These are phyloP conservation scores for Pichia cactophila DNA, from an alignment of 1,139 yeast species.

Conservation along the genomic window DNA sequence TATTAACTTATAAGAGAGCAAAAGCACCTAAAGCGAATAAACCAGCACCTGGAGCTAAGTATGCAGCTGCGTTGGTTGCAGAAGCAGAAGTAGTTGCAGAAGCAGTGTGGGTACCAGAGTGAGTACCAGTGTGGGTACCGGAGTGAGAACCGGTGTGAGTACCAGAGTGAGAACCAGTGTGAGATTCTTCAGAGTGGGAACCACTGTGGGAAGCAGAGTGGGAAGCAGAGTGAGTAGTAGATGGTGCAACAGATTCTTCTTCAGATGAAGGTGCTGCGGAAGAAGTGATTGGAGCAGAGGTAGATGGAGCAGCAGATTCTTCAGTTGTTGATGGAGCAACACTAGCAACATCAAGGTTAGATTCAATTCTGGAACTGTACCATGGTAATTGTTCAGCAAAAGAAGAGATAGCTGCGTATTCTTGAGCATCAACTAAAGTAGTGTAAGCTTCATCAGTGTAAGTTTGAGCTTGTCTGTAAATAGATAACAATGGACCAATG, in stretches of 20 bases:
- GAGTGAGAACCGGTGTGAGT: conserved; percentile 18
- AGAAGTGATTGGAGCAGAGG: conserved; percentile 23
- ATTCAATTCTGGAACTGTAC: conserved; percentile 35
- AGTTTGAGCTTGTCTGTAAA: conserved; percentile 31
- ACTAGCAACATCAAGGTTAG: conserved; percentile 20
- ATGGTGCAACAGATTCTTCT: conserved; percentile 9
- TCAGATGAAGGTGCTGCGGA: conserved; percentile 19
- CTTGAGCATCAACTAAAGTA: conserved; percentile 27
- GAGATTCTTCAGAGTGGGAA: conserved; percentile 3
- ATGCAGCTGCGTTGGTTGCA: conserved; percentile 17
- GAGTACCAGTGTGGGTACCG: conserved; percentile 11
- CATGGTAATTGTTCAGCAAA: conserved; percentile 37
- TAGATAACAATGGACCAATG: conserved; percentile 28
- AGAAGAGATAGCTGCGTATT: conserved; percentile 24
- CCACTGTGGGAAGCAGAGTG: conserved; percentile 9
- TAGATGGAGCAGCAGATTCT: conserved; percentile 18
- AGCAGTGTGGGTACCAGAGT: conserved; percentile 7
- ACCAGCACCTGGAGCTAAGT: conserved; percentile 15
- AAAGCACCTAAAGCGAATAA: conserved; percentile 16
- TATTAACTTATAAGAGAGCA: conserved; percentile 15
- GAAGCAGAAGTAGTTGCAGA: conserved; percentile 6
- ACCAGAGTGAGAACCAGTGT: conserved; percentile 16
- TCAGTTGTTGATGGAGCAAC: conserved; percentile 18
- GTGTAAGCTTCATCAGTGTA: conserved; percentile 38
- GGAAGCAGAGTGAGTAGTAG: conserved; percentile 12